These are phyloP conservation scores for Cystobasidium onofrii DNA, from an alignment of 768 basidiomycete species.

Conservation along the genomic window DNA sequence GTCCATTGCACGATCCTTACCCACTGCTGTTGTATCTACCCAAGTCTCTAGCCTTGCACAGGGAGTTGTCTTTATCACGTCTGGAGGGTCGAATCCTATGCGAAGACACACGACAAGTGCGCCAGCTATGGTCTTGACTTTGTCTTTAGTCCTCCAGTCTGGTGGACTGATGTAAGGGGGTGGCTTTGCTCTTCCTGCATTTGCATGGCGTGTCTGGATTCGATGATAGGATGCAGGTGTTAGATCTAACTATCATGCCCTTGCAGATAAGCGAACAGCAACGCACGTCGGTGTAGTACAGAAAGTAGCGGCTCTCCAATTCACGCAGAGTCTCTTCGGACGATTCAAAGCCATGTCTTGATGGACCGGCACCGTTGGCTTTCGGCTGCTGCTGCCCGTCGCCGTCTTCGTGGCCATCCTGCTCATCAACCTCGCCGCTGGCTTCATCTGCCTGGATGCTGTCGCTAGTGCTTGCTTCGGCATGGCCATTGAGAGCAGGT, in stretches of 20 bases:
- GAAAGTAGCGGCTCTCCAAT: conserved; percentile 41
- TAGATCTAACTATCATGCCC: not conserved
- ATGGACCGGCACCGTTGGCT: not conserved
- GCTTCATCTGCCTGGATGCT: not conserved
- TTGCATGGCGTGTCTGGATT: conserved; percentile 37
- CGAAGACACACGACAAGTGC: conserved; percentile 71
- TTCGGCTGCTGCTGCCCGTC: not conserved
- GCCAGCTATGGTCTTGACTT: conserved; percentile 83
- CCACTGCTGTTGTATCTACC: conserved; percentile 80
- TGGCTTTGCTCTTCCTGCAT: conserved; percentile 35
- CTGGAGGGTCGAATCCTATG: conserved; percentile 95
- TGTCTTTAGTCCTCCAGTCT: conserved; percentile 92
- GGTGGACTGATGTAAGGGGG: conserved; percentile 36
- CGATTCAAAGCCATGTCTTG: conserved; percentile 20
- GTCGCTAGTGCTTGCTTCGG: not conserved
- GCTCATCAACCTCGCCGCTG: not conserved
- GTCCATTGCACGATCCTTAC: conserved; percentile 84
- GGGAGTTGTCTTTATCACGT: conserved; percentile 91
- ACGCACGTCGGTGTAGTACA: conserved; percentile 40
- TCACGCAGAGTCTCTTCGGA: conserved; percentile 23
- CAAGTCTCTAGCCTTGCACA: conserved; percentile 92
- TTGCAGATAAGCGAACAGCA: not conserved
- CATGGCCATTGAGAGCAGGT: not conserved
- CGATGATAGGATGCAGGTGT: not conserved
- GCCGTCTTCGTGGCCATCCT: not conserved